phyloP scores from a whole-genome alignment of 2,329 filamentous ascomycete species.

The Ilyonectria mors-panacis region DNA sequence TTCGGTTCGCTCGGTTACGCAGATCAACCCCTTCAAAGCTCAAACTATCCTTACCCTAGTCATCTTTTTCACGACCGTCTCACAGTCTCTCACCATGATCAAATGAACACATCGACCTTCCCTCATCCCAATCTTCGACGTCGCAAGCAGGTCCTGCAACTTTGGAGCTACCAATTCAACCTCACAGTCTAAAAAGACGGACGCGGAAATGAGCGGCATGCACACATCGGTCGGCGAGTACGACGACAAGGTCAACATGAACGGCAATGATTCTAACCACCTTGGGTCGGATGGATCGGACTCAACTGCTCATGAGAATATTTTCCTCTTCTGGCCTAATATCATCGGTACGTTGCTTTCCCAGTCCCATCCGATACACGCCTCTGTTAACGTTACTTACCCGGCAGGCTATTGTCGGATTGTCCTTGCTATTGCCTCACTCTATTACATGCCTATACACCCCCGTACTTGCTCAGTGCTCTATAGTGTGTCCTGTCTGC shows the following conservation, averaged over 20 bases:
- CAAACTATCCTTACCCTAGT: background rate
- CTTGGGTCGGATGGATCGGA: constrained; percentile 53
- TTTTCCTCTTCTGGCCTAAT: constrained; percentile 87
- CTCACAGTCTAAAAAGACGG: constrained; percentile 20
- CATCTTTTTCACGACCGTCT: background rate
- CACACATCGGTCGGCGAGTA: constrained; percentile 54
- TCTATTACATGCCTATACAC: constrained; percentile 99
- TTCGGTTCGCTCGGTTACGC: background rate
- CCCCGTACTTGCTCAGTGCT: constrained; percentile 92
- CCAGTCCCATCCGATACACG: background rate
- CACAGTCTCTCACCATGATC: background rate
- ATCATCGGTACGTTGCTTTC: constrained; percentile 75
- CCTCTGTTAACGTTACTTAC: constrained; percentile 34
- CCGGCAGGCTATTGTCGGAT: constrained; percentile 80
- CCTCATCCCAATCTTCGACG: background rate
- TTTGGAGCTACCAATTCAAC: background rate
- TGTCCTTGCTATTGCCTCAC: constrained; percentile 86
- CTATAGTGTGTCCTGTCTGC: constrained; percentile 94
- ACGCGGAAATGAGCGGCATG: constrained; percentile 52
- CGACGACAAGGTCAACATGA: constrained; percentile 61
- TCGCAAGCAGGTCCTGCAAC: background rate
- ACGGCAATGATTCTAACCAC: constrained; percentile 62
- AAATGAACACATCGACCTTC: background rate
- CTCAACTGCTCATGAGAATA: constrained; percentile 73
- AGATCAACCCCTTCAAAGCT: background rate